Conservation (phyloP, 176 grass and related monocot species). For the Hyparrhenia diplandra region DNA sequence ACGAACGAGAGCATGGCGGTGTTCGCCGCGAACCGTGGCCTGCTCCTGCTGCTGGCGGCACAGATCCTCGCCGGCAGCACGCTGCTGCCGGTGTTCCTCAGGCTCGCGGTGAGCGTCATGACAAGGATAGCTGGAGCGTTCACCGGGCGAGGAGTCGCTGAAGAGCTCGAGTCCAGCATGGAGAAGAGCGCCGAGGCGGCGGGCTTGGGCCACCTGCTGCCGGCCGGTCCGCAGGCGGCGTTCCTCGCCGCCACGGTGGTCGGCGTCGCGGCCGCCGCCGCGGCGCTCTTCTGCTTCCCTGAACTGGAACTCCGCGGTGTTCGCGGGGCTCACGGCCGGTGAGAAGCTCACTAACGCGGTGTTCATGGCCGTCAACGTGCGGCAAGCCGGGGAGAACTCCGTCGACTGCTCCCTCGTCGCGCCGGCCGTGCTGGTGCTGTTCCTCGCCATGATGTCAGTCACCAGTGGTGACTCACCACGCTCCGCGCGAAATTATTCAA, state of each 20-base stretch:
- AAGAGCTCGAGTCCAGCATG: conserved; percentile 32
- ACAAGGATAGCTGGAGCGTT: neutral
- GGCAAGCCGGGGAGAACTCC: conserved; percentile 74
- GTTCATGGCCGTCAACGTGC: conserved; percentile 60
- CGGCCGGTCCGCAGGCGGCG: neutral
- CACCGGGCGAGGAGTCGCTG: neutral
- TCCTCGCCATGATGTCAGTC: conserved; percentile 66
- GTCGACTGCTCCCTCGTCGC: conserved; percentile 63
- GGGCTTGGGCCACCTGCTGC: conserved; percentile 31
- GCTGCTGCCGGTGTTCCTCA: conserved; percentile 58
- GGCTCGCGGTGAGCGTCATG: conserved; percentile 27
- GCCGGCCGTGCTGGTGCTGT: conserved; percentile 50
- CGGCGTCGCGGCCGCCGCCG: neutral
- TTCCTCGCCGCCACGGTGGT: conserved; percentile 29
- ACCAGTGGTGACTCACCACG: no score
- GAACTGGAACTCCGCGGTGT: conserved; percentile 60
- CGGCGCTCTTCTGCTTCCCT: conserved; percentile 41
- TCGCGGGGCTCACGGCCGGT: conserved; percentile 38
- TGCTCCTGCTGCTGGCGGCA: conserved; percentile 45
- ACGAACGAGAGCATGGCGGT: conserved; percentile 80
- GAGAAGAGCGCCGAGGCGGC: conserved; percentile 11
- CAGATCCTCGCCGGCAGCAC: conserved; percentile 67
- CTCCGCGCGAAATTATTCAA: no score
- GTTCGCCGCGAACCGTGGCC: conserved; percentile 48
- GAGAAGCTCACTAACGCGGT: conserved; percentile 56